phyloP scores from a whole-genome alignment of 2,329 filamentous ascomycete genomes.

The Aciculosporium take region DNA sequence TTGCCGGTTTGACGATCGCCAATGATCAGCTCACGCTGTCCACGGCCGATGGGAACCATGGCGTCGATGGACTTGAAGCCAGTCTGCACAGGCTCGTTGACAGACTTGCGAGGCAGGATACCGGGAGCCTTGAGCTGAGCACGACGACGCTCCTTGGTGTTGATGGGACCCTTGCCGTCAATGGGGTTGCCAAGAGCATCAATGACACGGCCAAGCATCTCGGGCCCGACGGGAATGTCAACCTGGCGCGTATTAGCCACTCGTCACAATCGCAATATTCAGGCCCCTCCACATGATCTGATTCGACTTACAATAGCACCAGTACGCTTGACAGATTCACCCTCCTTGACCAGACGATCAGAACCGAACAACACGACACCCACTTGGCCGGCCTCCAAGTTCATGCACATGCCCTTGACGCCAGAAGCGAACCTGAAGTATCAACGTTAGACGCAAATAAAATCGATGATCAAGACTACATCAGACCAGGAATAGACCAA shows the following conservation, averaged over 20 bases:
- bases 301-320: conserved; percentile 77
- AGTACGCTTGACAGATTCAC: conserved; percentile 98
- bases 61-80: conserved; percentile 98
- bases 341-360: conserved; percentile 98
- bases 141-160: conserved; percentile 83
- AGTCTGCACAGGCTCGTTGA: conserved; percentile 98
- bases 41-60: conserved; percentile 99
- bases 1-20: conserved; percentile 99
- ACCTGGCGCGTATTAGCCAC: conserved; percentile 45
- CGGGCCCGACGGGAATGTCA: conserved; percentile 85
- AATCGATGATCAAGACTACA: conserved; percentile 1
- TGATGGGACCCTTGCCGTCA: conserved; percentile 95
- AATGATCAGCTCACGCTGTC: conserved; percentile 99
- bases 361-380: conserved; percentile 99
- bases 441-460: conserved; percentile 10
- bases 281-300: too few relatives aligned
- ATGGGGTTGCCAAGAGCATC: conserved; percentile 99
- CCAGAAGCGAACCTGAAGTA: conserved; percentile 83
- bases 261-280: neutral
- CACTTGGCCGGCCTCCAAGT: conserved; percentile 99
- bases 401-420: conserved; percentile 99
- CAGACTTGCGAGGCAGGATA: conserved; percentile 91
- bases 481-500: neutral
- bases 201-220: conserved; percentile 93
- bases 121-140: conserved; percentile 97